Percentiles rank a stretch among this genome's conserved stretches.
Conservation (phyloP, 768 basidiomycete genomes). For the Hebeloma cylindrosporum region DNA sequence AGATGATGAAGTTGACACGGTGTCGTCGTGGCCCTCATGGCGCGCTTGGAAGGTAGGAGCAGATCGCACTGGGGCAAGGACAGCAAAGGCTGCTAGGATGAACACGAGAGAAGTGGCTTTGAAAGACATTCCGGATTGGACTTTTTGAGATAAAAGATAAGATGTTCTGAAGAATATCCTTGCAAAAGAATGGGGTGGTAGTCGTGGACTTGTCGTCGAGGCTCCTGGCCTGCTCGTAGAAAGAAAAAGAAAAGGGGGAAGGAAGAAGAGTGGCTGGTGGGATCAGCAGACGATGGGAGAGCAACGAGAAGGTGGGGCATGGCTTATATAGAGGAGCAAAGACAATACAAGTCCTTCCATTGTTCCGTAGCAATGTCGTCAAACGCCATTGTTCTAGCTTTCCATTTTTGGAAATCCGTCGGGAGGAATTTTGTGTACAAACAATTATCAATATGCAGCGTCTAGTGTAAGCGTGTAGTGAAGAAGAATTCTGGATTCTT, state of each 20-base stretch:
- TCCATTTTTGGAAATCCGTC: too few relatives aligned
- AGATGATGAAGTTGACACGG: constrained; percentile 4
- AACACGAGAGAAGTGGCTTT: constrained; percentile 14
- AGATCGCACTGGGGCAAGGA: constrained; percentile 31
- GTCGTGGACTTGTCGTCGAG: constrained; percentile 21
- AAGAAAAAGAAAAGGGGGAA: constrained; percentile 10
- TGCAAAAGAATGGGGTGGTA: constrained; percentile 14
- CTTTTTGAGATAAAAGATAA: constrained; percentile 8
- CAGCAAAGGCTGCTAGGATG: constrained; percentile 23
- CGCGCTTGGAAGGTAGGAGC: constrained; percentile 33
- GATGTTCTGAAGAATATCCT: constrained; percentile 2
- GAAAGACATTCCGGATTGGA: constrained; percentile 23
- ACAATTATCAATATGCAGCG: too few relatives aligned
- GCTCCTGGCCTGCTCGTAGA: constrained; percentile 25
- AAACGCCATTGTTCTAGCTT: too few relatives aligned
- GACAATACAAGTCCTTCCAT: too few relatives aligned
- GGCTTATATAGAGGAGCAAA: constrained; percentile 6
- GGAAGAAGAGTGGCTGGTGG: constrained; percentile 8
- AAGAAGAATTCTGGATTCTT: too few relatives aligned
- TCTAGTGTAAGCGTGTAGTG: too few relatives aligned
- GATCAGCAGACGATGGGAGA: constrained; percentile 3
- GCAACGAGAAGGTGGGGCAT: neutral
- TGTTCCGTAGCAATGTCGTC: too few relatives aligned
- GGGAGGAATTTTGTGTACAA: too few relatives aligned
- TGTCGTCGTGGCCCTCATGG: constrained; percentile 27